These are phyloP conservation scores for Termitomyces sp. DNA, from an alignment of 1,284 basidiomycete species.

Conservation along the genomic window DNA sequence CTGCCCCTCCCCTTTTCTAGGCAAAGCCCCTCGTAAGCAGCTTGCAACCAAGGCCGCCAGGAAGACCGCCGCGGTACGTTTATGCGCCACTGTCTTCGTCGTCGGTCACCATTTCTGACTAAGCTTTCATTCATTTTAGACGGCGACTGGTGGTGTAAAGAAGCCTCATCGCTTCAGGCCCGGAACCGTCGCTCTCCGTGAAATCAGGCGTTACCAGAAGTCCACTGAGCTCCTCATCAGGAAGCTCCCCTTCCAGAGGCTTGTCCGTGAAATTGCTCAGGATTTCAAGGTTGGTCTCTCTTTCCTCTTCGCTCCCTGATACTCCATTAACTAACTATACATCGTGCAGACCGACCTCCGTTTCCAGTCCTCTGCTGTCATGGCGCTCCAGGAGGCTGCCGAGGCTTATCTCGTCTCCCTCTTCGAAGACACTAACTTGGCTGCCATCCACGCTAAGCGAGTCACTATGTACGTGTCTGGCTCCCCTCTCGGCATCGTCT, in stretches of 20 bases:
- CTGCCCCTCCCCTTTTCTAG: constrained; percentile 29
- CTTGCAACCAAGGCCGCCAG: constrained; percentile 88
- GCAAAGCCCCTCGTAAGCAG: constrained; percentile 86
- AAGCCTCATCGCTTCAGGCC: constrained; percentile 97
- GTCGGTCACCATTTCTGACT: constrained; percentile 22
- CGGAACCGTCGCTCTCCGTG: constrained; percentile 97
- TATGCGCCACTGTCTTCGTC: constrained; percentile 21
- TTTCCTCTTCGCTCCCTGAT: not conserved
- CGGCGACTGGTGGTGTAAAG: constrained; percentile 94
- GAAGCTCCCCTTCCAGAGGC: constrained; percentile 94
- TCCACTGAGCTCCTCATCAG: constrained; percentile 93
- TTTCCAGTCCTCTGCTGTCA: constrained; percentile 96
- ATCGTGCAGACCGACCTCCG: constrained; percentile 75
- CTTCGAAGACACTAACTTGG: constrained; percentile 91
- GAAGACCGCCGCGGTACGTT: constrained; percentile 71
- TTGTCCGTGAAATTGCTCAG: constrained; percentile 95
- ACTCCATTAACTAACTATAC: constrained; percentile 11
- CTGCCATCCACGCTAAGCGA: constrained; percentile 90
- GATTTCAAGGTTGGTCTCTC: constrained; percentile 79
- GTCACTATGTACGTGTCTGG: constrained; percentile 65
- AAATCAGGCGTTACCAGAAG: constrained; percentile 97
- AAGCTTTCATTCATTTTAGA: constrained; percentile 30
- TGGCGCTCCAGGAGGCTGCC: constrained; percentile 93
- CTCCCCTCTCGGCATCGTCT: constrained; percentile 1
- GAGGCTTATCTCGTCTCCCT: constrained; percentile 97